These are phyloP conservation scores for Calendula officinalis DNA, from an alignment of 129 eudicot species.

Conservation along the genomic window DNA sequence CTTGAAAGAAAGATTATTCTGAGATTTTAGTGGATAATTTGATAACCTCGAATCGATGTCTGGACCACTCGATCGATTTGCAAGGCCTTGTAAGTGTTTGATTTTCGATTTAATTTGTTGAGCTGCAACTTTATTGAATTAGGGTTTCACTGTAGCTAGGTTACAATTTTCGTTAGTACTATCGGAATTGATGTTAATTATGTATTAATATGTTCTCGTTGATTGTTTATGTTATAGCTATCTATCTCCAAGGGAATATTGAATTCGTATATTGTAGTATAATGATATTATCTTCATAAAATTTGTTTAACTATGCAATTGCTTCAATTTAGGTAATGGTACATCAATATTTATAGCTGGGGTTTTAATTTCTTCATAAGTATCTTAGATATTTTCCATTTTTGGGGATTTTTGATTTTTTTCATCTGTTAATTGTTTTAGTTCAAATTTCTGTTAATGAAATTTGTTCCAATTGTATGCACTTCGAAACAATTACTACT, in stretches of 20 bases:
- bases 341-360: neutral
- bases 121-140: slow-evolving; percentile 4
- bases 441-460: neutral
- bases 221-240: neutral
- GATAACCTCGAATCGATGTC: slow-evolving; percentile 53
- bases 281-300: neutral
- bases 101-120: slow-evolving; percentile 6
- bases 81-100: slow-evolving; percentile 72
- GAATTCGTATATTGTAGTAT: neutral
- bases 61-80: slow-evolving; percentile 86
- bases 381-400: slow-evolving; percentile 2
- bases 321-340: neutral
- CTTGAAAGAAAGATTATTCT: slow-evolving; percentile 7
- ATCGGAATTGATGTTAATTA: slow-evolving; percentile 5
- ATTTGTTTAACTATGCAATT: neutral
- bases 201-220: neutral
- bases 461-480: neutral
- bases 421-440: neutral
- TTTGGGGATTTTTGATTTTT: neutral
- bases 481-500: neutral
- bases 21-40: slow-evolving; percentile 1
- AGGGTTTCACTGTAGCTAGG: slow-evolving; percentile 25
- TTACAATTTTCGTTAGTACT: neutral
- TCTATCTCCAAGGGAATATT: neutral
- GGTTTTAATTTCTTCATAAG: slow-evolving; percentile 8